phyloP scores from a whole-genome alignment of 768 basidiomycete species.

The Podaxis mareebaensis region DNA sequence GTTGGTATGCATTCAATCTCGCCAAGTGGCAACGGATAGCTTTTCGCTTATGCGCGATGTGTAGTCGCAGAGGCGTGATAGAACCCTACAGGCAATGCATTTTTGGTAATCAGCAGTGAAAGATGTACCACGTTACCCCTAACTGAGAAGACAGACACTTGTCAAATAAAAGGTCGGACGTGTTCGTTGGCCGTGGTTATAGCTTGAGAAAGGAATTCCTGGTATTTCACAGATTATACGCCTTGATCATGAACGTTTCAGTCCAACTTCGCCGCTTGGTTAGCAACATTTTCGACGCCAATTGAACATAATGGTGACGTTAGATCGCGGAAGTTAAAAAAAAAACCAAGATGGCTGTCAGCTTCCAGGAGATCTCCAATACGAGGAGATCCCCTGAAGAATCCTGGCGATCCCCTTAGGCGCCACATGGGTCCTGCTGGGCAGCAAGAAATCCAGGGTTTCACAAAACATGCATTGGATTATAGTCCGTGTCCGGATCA shows the following conservation, averaged over 20 bases:
- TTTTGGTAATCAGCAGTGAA: too few species aligned
- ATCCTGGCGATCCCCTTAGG: neutral
- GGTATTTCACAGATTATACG: too few species aligned
- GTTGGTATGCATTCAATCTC: too few species aligned
- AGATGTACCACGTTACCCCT: too few species aligned
- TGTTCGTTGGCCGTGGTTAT: too few species aligned
- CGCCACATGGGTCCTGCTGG: neutral
- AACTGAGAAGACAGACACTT: too few species aligned
- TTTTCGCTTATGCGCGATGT: too few species aligned
- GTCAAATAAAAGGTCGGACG: too few species aligned
- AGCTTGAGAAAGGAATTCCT: too few species aligned
- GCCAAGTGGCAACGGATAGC: too few species aligned
- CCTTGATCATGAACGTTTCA: neutral
- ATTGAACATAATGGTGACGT: neutral
- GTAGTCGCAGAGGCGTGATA: too few species aligned
- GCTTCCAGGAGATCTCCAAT: neutral
- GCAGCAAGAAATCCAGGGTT: conserved; percentile 11
- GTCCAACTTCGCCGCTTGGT: neutral
- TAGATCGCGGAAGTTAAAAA: neutral
- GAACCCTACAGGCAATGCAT: too few species aligned
- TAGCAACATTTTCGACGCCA: neutral
- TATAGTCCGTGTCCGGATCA: neutral
- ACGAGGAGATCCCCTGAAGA: neutral
- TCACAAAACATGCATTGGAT: neutral
- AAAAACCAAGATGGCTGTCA: neutral